phyloP scores from a whole-genome alignment of 2,329 filamentous ascomycete genomes.

The Fusarium albidum region DNA sequence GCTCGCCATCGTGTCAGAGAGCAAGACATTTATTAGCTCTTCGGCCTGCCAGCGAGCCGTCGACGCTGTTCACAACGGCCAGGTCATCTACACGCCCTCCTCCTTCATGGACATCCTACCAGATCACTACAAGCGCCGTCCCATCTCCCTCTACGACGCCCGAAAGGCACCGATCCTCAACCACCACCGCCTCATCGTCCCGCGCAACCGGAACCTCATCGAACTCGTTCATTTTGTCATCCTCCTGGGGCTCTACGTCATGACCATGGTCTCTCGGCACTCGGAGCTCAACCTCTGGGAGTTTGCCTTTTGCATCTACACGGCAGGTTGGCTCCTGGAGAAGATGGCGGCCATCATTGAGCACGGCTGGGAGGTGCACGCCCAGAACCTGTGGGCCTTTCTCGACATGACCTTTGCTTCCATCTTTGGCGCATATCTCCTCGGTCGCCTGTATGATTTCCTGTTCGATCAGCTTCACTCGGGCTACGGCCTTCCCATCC shows the following conservation, averaged over 20 bases:
- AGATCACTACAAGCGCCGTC: conserved; percentile 76
- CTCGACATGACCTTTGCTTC: conserved; percentile 73
- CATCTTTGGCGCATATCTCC: conserved; percentile 69
- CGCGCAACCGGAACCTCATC: conserved; percentile 70
- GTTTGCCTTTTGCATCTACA: conserved; percentile 69
- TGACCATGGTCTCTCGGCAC: conserved; percentile 69
- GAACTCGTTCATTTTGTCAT: conserved; percentile 73
- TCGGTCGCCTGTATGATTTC: conserved; percentile 66
- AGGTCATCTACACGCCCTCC: conserved; percentile 74
- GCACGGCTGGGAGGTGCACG: conserved; percentile 73
- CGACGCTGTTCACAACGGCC: conserved; percentile 73
- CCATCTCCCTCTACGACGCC: conserved; percentile 75
- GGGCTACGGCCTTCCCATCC: conserved; percentile 68
- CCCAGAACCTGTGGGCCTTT: conserved; percentile 79
- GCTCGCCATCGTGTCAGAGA: conserved; percentile 75
- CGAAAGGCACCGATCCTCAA: conserved; percentile 71
- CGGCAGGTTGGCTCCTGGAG: conserved; percentile 72
- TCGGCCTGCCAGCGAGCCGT: conserved; percentile 75
- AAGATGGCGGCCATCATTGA: conserved; percentile 72
- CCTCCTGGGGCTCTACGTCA: conserved; percentile 68
- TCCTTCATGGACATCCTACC: conserved; percentile 77
- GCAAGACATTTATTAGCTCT: conserved; percentile 71
- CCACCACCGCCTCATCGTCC: conserved; percentile 76
- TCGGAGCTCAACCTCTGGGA: conserved; percentile 60
- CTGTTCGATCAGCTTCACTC: conserved; percentile 54